Conservation (phyloP, 1,284 basidiomycete genomes). For the Cutaneotrichosporon spelunceum region DNA sequence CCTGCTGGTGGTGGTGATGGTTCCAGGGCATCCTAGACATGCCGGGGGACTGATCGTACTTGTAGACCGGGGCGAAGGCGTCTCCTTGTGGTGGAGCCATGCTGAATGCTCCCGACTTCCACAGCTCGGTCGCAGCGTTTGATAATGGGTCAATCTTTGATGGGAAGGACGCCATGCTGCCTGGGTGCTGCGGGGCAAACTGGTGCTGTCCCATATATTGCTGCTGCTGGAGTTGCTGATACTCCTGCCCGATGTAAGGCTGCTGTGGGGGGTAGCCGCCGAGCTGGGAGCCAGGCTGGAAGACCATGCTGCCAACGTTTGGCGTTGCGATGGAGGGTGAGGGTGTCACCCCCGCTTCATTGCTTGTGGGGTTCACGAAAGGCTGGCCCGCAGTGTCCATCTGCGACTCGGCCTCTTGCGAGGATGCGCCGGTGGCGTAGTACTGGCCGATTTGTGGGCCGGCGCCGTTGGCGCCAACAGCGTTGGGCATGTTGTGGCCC, state of each 20-base stretch:
- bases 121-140: not conserved
- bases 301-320: not conserved
- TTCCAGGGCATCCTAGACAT: not conserved
- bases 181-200: not conserved
- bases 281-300: not conserved
- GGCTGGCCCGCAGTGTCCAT: not conserved
- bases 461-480: not conserved
- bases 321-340: not conserved
- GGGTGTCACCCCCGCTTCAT: slow-evolving; percentile 6
- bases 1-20: slow-evolving; percentile 6
- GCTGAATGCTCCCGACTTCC: not conserved
- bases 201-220: not conserved
- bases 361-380: not conserved
- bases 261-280: not conserved
- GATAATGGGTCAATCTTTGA: not conserved
- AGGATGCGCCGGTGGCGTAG: not conserved
- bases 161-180: not conserved
- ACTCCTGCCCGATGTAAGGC: not conserved
- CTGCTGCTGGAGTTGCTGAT: not conserved
- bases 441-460: slow-evolving; percentile 2
- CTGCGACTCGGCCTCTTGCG: not conserved
- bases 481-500: slow-evolving; percentile 1
- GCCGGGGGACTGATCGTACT: not conserved
- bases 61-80: not conserved
- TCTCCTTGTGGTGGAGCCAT: not conserved